Conservation (phyloP, 2,329 filamentous ascomycete genomes). For the Fusarium irregulare region DNA sequence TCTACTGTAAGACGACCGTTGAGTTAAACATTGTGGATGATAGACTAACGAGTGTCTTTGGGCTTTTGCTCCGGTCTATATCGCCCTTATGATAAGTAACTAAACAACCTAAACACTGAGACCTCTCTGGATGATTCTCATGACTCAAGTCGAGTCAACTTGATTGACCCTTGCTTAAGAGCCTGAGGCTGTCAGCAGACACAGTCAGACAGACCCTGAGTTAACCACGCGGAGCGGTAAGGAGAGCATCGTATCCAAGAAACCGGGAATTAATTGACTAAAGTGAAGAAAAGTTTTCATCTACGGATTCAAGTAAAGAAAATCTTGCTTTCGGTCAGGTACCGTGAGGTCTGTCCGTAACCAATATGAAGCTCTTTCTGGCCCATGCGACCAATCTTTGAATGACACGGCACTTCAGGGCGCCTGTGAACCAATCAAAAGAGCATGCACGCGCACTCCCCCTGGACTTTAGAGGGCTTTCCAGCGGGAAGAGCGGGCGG, state of each 20-base stretch:
- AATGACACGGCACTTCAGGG: slow-evolving; percentile 40
- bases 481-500: slow-evolving; percentile 26
- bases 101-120: slow-evolving; percentile 1
- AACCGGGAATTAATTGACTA: slow-evolving; percentile 5
- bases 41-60: background rate
- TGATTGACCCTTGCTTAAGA: background rate
- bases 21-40: background rate
- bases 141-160: slow-evolving; percentile 17
- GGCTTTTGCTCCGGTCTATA: background rate
- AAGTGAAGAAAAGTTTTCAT: slow-evolving; percentile 14
- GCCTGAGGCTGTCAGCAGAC: slow-evolving; percentile 27
- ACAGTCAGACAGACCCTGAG: slow-evolving; percentile 24
- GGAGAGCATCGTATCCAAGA: slow-evolving; percentile 6
- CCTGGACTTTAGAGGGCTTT: background rate
- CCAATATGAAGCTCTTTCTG: slow-evolving; percentile 24
- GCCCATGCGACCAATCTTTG: slow-evolving; percentile 35
- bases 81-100: background rate
- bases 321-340: slow-evolving; percentile 18
- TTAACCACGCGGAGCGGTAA: slow-evolving; percentile 18
- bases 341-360: background rate
- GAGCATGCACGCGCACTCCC: slow-evolving; percentile 29
- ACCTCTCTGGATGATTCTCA: slow-evolving; percentile 23
- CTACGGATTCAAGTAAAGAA: background rate
- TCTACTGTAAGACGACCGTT: slow-evolving; percentile 8
- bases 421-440: slow-evolving; percentile 37